Percentiles rank a stretch among this genome's conserved stretches.
These are phyloP conservation scores for Actinidia polygama DNA, from an alignment of 179 eudicot genomes.

Conservation along the genomic window DNA sequence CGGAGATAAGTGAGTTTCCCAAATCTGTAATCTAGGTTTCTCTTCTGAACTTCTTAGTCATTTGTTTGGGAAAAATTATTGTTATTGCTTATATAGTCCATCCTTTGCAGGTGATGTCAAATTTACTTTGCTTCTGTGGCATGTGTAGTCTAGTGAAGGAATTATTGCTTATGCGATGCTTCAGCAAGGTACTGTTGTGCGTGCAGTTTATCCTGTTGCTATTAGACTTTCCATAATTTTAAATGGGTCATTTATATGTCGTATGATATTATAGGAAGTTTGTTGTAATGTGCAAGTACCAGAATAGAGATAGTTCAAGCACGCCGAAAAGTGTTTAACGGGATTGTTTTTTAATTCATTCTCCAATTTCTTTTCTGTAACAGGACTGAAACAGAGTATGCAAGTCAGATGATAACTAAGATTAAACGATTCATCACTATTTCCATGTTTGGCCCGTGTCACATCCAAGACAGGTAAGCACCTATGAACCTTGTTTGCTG, in stretches of 20 bases:
- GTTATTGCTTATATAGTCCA: slow-evolving; percentile 5
- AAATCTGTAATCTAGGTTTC: no score
- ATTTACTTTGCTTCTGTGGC: slow-evolving; percentile 81
- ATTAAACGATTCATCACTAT: no score
- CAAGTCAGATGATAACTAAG: no score
- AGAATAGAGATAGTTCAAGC: slow-evolving; percentile 81
- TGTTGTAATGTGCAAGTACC: slow-evolving; percentile 67
- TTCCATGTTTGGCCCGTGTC: no score
- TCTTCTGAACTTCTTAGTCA: slow-evolving; percentile 31
- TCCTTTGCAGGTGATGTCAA: slow-evolving; percentile 64
- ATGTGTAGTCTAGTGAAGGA: slow-evolving; percentile 85
- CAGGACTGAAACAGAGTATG: no score
- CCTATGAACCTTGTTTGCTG: no score
- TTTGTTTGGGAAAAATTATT: not conserved
- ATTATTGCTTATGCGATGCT: slow-evolving; percentile 77
- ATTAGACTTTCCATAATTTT: not conserved
- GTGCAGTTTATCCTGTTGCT: not conserved
- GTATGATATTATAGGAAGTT: slow-evolving; percentile 54
- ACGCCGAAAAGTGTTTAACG: slow-evolving; percentile 84
- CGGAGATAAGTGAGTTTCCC: no score
- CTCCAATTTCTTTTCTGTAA: no score
- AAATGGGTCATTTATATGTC: not conserved
- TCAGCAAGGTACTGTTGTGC: slow-evolving; percentile 69
- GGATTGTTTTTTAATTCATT: no score
- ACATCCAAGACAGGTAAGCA: no score